Conservation (phyloP, 805 yeast genomes). For the Candida xyloterini region DNA sequence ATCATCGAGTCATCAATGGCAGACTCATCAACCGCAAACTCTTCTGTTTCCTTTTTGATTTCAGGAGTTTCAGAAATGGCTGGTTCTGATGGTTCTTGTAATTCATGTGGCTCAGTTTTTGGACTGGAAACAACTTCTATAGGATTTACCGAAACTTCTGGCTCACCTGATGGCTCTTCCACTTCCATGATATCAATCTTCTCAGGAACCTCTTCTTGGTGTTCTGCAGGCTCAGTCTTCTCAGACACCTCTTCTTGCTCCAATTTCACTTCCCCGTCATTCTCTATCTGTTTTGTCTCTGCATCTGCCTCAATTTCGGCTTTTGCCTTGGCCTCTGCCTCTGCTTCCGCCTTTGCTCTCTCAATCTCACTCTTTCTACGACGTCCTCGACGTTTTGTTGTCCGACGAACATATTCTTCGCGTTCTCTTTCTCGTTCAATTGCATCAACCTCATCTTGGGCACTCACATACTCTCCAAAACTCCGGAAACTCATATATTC, state of each 20-base stretch:
- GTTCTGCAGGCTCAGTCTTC: constrained; percentile 27
- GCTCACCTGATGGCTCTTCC: background rate
- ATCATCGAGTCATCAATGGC: background rate
- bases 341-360: constrained; percentile 19
- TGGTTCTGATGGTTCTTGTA: background rate
- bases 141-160: too few species aligned
- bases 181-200: background rate
- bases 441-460: constrained; percentile 58
- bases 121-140: too few species aligned
- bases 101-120: background rate
- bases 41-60: background rate
- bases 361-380: constrained; percentile 36
- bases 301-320: background rate
- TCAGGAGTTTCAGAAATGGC: background rate
- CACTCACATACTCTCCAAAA: constrained; percentile 50
- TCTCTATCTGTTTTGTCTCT: background rate
- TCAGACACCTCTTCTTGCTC: background rate
- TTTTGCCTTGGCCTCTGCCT: constrained; percentile 19
- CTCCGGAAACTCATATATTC: constrained; percentile 56
- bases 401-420: constrained; percentile 31
- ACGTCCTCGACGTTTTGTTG: constrained; percentile 40
- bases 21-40: background rate
- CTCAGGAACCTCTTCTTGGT: constrained; percentile 27
- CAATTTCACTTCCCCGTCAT: background rate
- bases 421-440: constrained; percentile 33